These are phyloP conservation scores for Pleurotus citrinopileatus DNA, from an alignment of 768 basidiomycete species.

Conservation along the genomic window DNA sequence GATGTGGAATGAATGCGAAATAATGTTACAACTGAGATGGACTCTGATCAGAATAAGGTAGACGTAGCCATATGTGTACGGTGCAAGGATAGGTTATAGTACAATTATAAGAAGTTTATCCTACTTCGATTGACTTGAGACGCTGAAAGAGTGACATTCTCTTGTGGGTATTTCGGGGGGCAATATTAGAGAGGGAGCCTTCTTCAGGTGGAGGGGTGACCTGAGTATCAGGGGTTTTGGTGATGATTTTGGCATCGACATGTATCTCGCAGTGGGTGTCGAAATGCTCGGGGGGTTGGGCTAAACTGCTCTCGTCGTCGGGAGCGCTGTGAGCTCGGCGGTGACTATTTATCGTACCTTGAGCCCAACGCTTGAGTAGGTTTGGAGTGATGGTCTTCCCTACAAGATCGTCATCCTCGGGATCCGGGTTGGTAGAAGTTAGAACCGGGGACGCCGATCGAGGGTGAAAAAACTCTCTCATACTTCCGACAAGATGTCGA, in stretches of 20 bases:
- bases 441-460: conserved; percentile 39
- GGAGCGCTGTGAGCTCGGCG: conserved; percentile 53
- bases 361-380: conserved; percentile 47
- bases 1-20: background rate
- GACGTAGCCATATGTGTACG: background rate
- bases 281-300: background rate
- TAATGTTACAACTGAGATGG: conserved; percentile 8
- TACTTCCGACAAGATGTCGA: conserved; percentile 59
- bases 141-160: conserved; percentile 34
- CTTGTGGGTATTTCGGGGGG: conserved; percentile 21
- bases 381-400: conserved; percentile 25
- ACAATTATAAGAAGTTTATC: conserved; percentile 1
- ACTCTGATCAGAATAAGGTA: background rate
- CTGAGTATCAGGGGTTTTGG: background rate
- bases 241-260: background rate
- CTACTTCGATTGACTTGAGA: conserved; percentile 21
- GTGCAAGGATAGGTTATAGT: conserved; percentile 5
- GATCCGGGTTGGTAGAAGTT: conserved; percentile 9
- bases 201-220: background rate
- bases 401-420: conserved; percentile 13
- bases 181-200: conserved; percentile 11
- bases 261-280: background rate
- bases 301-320: conserved; percentile 24
- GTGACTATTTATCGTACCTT: conserved; percentile 37
- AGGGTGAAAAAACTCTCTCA: conserved; percentile 56